These are phyloP conservation scores for Kurtzmaniella cleridarum DNA, from an alignment of 805 yeast genomes.

Conservation along the genomic window DNA sequence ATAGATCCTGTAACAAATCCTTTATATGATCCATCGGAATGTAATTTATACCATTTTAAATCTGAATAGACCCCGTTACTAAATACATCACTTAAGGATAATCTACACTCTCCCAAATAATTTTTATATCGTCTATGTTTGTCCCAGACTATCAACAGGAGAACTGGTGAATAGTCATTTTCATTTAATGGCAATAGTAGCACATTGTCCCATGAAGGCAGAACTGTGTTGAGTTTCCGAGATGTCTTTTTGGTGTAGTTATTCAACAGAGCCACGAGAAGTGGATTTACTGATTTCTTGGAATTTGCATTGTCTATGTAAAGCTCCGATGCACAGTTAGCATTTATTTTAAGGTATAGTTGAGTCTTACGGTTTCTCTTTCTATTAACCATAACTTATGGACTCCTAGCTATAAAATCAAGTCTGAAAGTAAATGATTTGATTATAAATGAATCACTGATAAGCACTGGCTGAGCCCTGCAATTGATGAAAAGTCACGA, in stretches of 20 bases:
- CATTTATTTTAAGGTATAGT: constrained; percentile 27
- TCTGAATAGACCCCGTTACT: constrained; percentile 14
- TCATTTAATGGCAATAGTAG: constrained; percentile 25
- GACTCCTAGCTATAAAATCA: neutral
- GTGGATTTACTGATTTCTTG: constrained; percentile 27
- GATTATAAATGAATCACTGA: neutral
- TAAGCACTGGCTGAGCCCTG: too few relatives aligned
- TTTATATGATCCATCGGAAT: constrained; percentile 33
- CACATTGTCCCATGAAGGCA: constrained; percentile 38
- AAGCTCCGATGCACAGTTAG: constrained; percentile 35
- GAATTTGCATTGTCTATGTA: constrained; percentile 8
- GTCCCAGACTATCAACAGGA: constrained; percentile 36
- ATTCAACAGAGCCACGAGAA: constrained; percentile 32
- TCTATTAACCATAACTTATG: neutral
- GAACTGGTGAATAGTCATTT: constrained; percentile 23
- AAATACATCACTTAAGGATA: constrained; percentile 26
- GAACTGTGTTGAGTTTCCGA: constrained; percentile 25
- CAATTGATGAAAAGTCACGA: too few relatives aligned
- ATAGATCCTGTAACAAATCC: constrained; percentile 46
- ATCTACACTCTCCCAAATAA: constrained; percentile 37
- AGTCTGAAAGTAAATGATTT: neutral
- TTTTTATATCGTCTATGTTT: constrained; percentile 29
- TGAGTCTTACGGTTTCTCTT: constrained; percentile 3
- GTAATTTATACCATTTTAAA: constrained; percentile 41
- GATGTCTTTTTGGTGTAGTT: constrained; percentile 21